Percentiles rank a stretch among this genome's conserved stretches.
phyloP scores from a whole-genome alignment of 176 grass and related monocot species.

The Microstegium vimineum region DNA sequence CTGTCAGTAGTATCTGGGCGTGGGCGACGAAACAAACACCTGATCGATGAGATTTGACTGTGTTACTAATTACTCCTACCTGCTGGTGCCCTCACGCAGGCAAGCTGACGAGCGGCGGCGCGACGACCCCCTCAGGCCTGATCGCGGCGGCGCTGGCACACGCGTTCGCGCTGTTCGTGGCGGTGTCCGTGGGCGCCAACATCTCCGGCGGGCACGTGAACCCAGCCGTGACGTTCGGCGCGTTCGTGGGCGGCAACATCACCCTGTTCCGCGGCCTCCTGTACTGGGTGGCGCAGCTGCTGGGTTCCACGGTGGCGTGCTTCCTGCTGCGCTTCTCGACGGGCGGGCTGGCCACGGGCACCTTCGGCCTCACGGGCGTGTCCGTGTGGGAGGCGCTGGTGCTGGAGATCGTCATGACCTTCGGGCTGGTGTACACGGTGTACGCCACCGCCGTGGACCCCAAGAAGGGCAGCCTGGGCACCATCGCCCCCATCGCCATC shows the following conservation, averaged over 20 bases:
- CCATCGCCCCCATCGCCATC: conserved; percentile 89
- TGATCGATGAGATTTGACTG: background rate
- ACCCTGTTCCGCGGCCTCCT: conserved; percentile 77
- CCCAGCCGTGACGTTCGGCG: conserved; percentile 93
- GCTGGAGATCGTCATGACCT: conserved; percentile 95
- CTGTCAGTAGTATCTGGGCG: background rate
- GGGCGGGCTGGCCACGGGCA: conserved; percentile 59
- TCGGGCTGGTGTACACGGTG: conserved; percentile 96
- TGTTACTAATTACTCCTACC: background rate
- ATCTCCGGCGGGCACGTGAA: conserved; percentile 99
- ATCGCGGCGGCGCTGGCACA: conserved; percentile 72
- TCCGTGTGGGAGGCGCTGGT: conserved; percentile 57
- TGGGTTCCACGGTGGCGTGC: conserved; percentile 75
- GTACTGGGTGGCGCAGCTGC: conserved; percentile 92
- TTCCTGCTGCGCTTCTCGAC: conserved; percentile 77
- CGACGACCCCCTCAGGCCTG: conserved; percentile 41
- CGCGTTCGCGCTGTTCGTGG: conserved; percentile 87
- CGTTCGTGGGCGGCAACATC: conserved; percentile 93
- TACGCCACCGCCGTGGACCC: conserved; percentile 91
- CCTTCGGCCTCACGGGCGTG: conserved; percentile 64
- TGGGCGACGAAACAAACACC: background rate
- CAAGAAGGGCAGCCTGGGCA: conserved; percentile 77
- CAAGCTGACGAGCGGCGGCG: conserved; percentile 50
- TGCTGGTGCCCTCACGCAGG: conserved; percentile 26
- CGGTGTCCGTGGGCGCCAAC: conserved; percentile 84